phyloP scores from a whole-genome alignment of 2,329 filamentous ascomycete genomes.

The Epichloe coenophiala region DNA sequence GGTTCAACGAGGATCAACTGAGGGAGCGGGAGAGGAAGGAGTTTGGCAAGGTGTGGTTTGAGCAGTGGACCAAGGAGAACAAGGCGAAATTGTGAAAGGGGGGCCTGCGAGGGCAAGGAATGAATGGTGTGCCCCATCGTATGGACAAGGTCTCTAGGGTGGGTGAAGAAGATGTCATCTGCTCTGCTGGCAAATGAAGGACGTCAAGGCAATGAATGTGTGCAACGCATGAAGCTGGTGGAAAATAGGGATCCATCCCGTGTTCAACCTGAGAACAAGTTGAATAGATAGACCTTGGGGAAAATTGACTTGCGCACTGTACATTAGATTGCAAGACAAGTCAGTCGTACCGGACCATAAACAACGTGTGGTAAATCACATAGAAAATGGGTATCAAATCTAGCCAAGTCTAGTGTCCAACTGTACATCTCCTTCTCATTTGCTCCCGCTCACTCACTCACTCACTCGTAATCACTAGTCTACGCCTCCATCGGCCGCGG shows the following conservation, averaged over 20 bases:
- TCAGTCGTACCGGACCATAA: background rate
- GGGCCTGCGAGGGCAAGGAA: background rate
- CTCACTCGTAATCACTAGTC: background rate
- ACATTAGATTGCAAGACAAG: background rate
- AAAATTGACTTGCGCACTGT: background rate
- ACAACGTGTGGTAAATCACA: constrained; percentile 3
- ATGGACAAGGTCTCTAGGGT: too few relatives aligned
- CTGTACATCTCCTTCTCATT: background rate
- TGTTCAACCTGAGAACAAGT: too few relatives aligned
- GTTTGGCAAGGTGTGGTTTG: constrained; percentile 32
- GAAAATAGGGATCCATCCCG: too few relatives aligned
- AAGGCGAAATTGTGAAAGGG: constrained; percentile 23
- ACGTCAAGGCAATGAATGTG: too few relatives aligned
- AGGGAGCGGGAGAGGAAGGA: constrained; percentile 27
- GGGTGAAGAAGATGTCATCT: too few relatives aligned
- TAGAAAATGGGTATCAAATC: constrained; percentile 10
- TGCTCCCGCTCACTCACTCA: background rate
- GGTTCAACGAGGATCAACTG: constrained; percentile 28
- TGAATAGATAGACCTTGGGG: background rate
- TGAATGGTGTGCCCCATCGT: background rate
- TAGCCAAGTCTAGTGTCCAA: constrained; percentile 7
- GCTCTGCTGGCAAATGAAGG: too few relatives aligned
- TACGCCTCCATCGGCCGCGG: constrained; percentile 9
- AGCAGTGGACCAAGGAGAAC: constrained; percentile 32
- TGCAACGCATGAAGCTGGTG: too few relatives aligned